Evolutionary conservation across 2,329 filamentous ascomycete species (phyloP).

Genomic region (Botrytis medusae): DNA sequence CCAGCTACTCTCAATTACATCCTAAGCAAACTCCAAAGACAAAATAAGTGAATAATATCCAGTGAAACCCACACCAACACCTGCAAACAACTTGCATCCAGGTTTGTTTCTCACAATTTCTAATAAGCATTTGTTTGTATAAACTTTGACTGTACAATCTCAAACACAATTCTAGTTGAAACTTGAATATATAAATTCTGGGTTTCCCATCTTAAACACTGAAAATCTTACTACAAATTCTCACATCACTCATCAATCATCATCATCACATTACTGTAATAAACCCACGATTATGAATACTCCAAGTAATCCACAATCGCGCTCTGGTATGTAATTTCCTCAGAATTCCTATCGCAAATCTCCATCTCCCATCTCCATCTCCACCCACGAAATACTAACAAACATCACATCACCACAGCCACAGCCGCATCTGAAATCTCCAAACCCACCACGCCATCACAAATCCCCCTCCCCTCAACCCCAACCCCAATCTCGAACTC

Average conservation of each 20-base stretch:
- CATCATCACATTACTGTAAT: background rate
- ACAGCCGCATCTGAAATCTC: fast-evolving
- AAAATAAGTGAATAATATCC: background rate
- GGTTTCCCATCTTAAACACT: fast-evolving
- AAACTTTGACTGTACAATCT: background rate
- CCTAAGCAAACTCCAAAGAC: background rate
- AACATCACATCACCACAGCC: background rate
- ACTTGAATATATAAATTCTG: background rate
- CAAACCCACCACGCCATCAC: background rate
- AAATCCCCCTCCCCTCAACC: background rate
- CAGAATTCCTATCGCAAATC: background rate
- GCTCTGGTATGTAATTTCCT: background rate
- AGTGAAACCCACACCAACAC: background rate
- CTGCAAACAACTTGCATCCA: background rate
- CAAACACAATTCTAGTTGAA: background rate
- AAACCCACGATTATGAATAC: background rate
- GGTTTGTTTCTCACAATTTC: background rate
- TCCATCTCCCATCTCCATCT: too few species aligned
- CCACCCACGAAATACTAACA: background rate
- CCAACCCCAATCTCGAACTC: background rate
- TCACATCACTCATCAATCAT: too few species aligned
- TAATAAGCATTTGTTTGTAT: background rate
- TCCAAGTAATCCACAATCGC: background rate
- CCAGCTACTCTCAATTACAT: background rate
- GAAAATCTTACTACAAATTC: background rate